Evolutionary conservation across 2,329 filamentous ascomycete genomes (phyloP), one percentile per base, ranked within the genome.

Genomic region (Graphilbum fragrans): DNA sequence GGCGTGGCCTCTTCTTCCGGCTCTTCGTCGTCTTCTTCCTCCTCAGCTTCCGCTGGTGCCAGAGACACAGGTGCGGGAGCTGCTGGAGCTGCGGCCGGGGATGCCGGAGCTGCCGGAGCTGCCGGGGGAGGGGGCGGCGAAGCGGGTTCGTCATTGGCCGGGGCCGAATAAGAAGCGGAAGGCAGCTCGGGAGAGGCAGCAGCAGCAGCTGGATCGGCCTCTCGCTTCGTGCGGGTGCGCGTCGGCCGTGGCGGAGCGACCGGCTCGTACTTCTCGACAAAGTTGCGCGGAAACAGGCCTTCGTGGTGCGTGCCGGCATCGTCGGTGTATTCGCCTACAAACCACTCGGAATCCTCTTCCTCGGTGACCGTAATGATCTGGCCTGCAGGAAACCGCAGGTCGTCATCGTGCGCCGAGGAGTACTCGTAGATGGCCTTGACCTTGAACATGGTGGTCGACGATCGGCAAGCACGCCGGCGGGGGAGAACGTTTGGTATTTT

Each of bases 401-500:
- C 92, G 63, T 98, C 92, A 53, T 94, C 87, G 61, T 98, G 90
- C 47, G 77, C 75, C 51, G 92, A 96, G 58, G 74, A 70, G 68
- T 98, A 98, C 60, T 96, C 90, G 69, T 83, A 98, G 57, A 96
- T 66, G 52, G 92, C 86, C 72, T 88, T 94, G 69, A 98, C 92
- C 66, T 86, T 93, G 72, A 94, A 95, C 82, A 88, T 88, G 58
- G 47, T 52, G 55, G 52, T 22, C 31, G 23, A 21, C 32, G 36
- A n/a, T 20, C 20, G 29, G 27, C 35, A 25, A 37, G 39, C 29
- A n/a, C 17, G 16, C 34, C 12, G 22, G 22, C 17, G 22, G 32
- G 16, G 19, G 32, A 5, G 27, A 14, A 22, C 19, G 37, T 19
- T 29, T 12, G 25, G 8, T 8, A 12, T 7, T 7, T 31, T 10